These are phyloP conservation scores for Brasilioporus rufonigricans DNA, from an alignment of 768 basidiomycete species.

Conservation along the genomic window DNA sequence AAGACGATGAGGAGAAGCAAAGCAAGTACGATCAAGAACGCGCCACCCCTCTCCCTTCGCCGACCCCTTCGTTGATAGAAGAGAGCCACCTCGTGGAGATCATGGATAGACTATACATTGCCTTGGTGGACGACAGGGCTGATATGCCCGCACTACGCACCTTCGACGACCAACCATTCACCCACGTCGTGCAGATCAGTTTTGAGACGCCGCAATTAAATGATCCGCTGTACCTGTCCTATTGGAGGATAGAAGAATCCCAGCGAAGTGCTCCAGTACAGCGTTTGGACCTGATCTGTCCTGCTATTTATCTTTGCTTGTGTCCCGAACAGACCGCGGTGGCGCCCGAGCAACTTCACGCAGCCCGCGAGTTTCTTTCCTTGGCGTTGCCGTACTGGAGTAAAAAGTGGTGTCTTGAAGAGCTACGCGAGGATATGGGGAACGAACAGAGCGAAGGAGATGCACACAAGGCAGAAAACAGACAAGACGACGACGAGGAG, in stretches of 20 bases:
- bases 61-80: not conserved
- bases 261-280: not conserved
- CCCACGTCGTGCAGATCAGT: conserved; percentile 20
- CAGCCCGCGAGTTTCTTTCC: conserved; percentile 43
- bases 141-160: conserved; percentile 10
- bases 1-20: not conserved
- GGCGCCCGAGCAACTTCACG: conserved; percentile 34
- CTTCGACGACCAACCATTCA: conserved; percentile 12
- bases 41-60: not conserved
- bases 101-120: conserved; percentile 16
- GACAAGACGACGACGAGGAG: not conserved
- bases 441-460: too few relatives aligned
- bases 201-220: not conserved
- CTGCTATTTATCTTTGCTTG: not conserved
- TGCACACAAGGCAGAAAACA: not conserved
- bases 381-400: conserved; percentile 36
- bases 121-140: conserved; percentile 12
- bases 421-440: not conserved
- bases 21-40: not conserved
- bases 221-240: not conserved
- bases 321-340: conserved; percentile 21
- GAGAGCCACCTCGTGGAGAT: conserved; percentile 12
- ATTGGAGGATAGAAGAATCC: not conserved
- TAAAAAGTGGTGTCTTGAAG: not conserved
- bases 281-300: not conserved